These are phyloP conservation scores for Aphanomyces euteiches DNA, from an alignment of 352 stramenopile genomes.

Conservation along the genomic window DNA sequence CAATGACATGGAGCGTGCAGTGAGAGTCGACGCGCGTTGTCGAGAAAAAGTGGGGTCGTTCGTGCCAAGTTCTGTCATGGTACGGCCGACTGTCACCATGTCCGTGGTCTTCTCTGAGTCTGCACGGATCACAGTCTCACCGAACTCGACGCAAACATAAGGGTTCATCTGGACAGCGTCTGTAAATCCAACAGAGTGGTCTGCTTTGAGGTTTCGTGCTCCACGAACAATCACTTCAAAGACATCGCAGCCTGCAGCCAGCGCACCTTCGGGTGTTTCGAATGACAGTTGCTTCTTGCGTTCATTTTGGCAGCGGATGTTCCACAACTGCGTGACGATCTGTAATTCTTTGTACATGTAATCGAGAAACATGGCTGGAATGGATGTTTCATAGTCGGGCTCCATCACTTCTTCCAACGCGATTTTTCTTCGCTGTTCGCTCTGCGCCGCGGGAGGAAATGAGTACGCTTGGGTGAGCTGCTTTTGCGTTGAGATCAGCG, in stretches of 20 bases:
- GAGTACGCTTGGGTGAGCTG: slow-evolving; percentile 10
- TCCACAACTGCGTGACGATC: slow-evolving; percentile 11
- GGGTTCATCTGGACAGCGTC: slow-evolving; percentile 9
- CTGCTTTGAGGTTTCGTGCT: slow-evolving; percentile 13
- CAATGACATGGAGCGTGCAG: slow-evolving; percentile 48
- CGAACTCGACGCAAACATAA: slow-evolving; percentile 20
- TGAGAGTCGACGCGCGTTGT: slow-evolving; percentile 7
- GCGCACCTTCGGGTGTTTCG: slow-evolving; percentile 1
- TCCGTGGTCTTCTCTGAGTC: slow-evolving; percentile 3
- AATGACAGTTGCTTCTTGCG: slow-evolving; percentile 25
- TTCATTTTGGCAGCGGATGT: slow-evolving; percentile 25
- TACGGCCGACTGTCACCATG: slow-evolving; percentile 3
- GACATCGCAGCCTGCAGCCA: slow-evolving; percentile 20
- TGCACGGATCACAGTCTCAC: slow-evolving; percentile 1
- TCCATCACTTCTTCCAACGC: slow-evolving; percentile 22
- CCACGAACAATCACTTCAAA: slow-evolving; percentile 11
- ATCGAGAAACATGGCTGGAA: slow-evolving; percentile 9
- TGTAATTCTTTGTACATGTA: slow-evolving; percentile 19
- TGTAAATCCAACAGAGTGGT: not conserved
- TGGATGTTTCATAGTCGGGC: slow-evolving; percentile 7
- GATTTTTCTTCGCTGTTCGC: not conserved
- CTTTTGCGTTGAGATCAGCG: slow-evolving; percentile 4
- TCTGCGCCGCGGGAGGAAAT: not conserved
- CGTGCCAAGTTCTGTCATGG: slow-evolving; percentile 7
- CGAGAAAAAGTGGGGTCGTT: slow-evolving; percentile 15